A percentile compares a stretch with the other conserved stretches of the same genome.
Conservation (phyloP, 1,139 yeast species). For the Yamadazyma dendronema region DNA sequence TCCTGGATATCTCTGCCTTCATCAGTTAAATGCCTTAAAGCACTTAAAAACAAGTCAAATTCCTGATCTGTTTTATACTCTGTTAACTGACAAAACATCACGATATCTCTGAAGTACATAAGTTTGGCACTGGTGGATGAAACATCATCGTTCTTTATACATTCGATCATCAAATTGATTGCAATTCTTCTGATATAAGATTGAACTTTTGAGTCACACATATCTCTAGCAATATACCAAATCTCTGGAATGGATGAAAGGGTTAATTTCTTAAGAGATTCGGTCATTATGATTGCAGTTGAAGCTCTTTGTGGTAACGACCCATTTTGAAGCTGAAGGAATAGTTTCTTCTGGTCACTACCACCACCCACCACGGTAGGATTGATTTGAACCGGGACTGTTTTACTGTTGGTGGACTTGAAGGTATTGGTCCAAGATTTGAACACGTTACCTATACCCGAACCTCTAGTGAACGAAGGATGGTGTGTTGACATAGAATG, state of each 20-base stretch:
- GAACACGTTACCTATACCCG: slow-evolving; percentile 49
- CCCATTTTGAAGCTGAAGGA: slow-evolving; percentile 38
- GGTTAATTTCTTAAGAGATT: slow-evolving; percentile 50
- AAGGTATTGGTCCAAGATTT: slow-evolving; percentile 55
- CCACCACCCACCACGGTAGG: slow-evolving; percentile 68
- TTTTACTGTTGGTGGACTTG: slow-evolving; percentile 31
- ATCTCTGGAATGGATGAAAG: slow-evolving; percentile 67
- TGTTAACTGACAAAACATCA: slow-evolving; percentile 38
- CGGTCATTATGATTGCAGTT: slow-evolving; percentile 53
- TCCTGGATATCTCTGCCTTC: slow-evolving; percentile 64
- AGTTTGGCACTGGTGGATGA: slow-evolving; percentile 44
- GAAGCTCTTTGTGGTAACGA: slow-evolving; percentile 42
- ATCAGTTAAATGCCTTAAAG: slow-evolving; percentile 53
- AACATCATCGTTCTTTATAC: slow-evolving; percentile 53
- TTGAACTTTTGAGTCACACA: slow-evolving; percentile 44
- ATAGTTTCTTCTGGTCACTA: slow-evolving; percentile 46
- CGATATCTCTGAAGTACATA: slow-evolving; percentile 60
- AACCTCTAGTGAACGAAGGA: slow-evolving; percentile 30
- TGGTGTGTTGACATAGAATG: slow-evolving; percentile 25
- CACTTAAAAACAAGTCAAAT: slow-evolving; percentile 52
- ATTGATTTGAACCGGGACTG: slow-evolving; percentile 45
- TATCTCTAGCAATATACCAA: slow-evolving; percentile 68
- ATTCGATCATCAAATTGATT: slow-evolving; percentile 50
- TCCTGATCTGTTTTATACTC: slow-evolving; percentile 43
- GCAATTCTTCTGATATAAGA: slow-evolving; percentile 52